Base-by-base conservation (phyloP, 257 asterid species). In the Nicotiana tomentosiformis region DNA sequence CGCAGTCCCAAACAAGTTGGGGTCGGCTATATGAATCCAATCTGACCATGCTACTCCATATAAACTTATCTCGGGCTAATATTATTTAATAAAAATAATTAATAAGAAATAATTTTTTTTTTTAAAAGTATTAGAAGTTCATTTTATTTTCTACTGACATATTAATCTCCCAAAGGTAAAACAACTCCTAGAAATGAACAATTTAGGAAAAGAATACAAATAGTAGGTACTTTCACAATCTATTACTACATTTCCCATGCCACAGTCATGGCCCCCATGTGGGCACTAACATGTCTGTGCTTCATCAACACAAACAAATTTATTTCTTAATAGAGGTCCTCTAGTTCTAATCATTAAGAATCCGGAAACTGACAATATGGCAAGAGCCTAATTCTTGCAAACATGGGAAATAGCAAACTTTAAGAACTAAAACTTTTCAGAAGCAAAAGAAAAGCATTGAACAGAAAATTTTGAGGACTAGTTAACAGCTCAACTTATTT, bases 331-430 rank as follows among this genome's bases (percentile, higher is more conserved):
- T 23, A 72, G 49, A 14, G 78, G 78, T 43, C 78, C 18, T 70
- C 60, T 70, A 70, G 58, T 43, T 70, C 43, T 7, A 70, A 70
- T 20, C 46, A 20, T 70, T 43, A 43, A 43, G 58, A 70, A 43
- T 11, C 12, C 20, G 58, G 78, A 7, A 70, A 10, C 56, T 15
- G 18, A 4, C 26, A 69, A n/a, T 20, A 39, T 69, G 77, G 33
- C 11, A 69, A 69, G 77, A 69, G 77, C 77, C n/a, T 69, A 43
- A 69, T 39, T 39, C 57, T 69, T n/a, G 77, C 23, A 39, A 69
- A 39, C 33, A 69, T 69, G 57, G 77, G 51, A 69, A 69, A 69
- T 69, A 69, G 3, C 33, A 69, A 49, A 68, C 11, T 17, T 37
- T 11, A n/a, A 43, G 51, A 74, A 74, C 64, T 74, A 51, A 67